These are phyloP conservation scores for Kwoniella dendrophila DNA, from an alignment of 768 basidiomycete genomes.

Conservation along the genomic window DNA sequence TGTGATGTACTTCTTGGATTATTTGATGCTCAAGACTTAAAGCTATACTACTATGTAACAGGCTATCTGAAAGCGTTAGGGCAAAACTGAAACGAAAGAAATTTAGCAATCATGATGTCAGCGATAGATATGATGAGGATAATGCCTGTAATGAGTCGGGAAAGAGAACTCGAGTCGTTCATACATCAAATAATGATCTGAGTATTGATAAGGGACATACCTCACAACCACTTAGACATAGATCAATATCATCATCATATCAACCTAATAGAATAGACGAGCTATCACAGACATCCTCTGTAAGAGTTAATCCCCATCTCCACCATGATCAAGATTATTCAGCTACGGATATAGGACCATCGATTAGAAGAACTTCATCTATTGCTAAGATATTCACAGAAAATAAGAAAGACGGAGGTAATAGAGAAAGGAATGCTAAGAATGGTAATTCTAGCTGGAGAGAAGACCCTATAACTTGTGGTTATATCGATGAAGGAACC, in stretches of 20 bases:
- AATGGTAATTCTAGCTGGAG: background rate
- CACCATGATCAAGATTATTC: background rate
- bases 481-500: conserved; percentile 13
- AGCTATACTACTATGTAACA: background rate
- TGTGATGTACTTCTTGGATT: background rate
- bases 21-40: background rate
- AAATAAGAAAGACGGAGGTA: background rate
- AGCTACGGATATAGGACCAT: conserved; percentile 16
- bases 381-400: conserved; percentile 12
- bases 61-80: conserved; percentile 10
- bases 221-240: too few relatives aligned
- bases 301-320: background rate
- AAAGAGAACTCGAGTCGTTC: too few relatives aligned
- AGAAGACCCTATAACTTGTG: conserved; percentile 21
- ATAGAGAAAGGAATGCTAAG: background rate
- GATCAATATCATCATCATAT: too few relatives aligned
- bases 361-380: conserved; percentile 12
- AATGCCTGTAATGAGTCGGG: background rate
- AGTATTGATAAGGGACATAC: too few relatives aligned
- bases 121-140: background rate
- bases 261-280: too few relatives aligned
- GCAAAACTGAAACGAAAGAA: conserved; percentile 3
- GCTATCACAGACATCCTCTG: background rate
- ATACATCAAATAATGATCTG: too few relatives aligned
- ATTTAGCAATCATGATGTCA: background rate